Conservation (phyloP, 768 basidiomycete species). For the Heimioporus sp. region DNA sequence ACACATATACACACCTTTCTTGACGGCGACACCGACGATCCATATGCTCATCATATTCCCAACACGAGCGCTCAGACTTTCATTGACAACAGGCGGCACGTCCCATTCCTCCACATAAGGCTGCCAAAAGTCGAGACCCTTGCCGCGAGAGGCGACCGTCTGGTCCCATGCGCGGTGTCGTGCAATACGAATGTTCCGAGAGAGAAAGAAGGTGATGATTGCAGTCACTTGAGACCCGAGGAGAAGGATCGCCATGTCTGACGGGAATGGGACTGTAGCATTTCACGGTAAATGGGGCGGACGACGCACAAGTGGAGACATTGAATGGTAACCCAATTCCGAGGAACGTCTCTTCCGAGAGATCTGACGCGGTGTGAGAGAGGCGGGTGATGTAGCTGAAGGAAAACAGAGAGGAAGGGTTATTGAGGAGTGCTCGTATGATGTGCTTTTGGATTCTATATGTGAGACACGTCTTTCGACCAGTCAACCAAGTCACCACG, state of each 20-base stretch:
- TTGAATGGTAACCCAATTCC: constrained; percentile 66
- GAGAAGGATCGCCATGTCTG: constrained; percentile 75
- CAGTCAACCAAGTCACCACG: neutral
- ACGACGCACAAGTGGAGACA: constrained; percentile 60
- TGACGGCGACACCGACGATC: constrained; percentile 16
- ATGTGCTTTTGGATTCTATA: constrained; percentile 72
- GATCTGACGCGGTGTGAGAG: constrained; percentile 26
- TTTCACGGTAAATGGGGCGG: neutral
- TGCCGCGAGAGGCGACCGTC: constrained; percentile 80
- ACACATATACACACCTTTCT: constrained; percentile 21
- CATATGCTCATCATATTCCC: constrained; percentile 12
- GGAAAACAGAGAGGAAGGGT: constrained; percentile 29
- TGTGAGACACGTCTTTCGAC: constrained; percentile 55
- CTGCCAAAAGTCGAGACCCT: constrained; percentile 80
- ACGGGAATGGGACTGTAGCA: neutral
- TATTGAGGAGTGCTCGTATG: constrained; percentile 39
- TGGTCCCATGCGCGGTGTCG: constrained; percentile 77
- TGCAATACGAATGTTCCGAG: constrained; percentile 79
- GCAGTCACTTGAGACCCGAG: constrained; percentile 70
- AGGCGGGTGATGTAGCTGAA: constrained; percentile 25
- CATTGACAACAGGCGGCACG: constrained; percentile 45
- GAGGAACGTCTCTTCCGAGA: constrained; percentile 52
- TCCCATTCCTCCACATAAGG: constrained; percentile 84
- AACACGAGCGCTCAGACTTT: constrained; percentile 22
- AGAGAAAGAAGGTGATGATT: constrained; percentile 81